Evolutionary conservation across 2,329 filamentous ascomycete genomes (phyloP), one percentile per base, ranked within the genome.

Genomic region (Myriosclerotinia curreyana): DNA sequence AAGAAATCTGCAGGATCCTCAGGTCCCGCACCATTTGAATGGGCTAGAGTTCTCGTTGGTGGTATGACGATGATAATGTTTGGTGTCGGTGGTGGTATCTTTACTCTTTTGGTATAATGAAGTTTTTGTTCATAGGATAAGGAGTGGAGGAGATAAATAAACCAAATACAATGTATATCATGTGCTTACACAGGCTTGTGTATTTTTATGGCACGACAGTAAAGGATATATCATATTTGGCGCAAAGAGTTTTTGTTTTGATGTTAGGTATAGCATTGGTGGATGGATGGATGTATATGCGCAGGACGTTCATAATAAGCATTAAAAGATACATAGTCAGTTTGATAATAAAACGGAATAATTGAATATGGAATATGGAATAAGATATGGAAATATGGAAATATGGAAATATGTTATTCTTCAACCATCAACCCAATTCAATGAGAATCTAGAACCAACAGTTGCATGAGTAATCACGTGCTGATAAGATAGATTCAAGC

Each of bases 71-170:
- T 72, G 36, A 62, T 56, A 2, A 51, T 69, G 34, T 70, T 71
- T 66, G 68, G 72, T 51, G n/a, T 72, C 50, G 72, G 72, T 36
- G 68, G 69, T 34, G 69, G 69, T 2, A 20, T 73, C 2, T 71
- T 74, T 65, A 60, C 67, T 14, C 40, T 61, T 34, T 20, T 64
- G 22, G 40, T 62, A n/a, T 62, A 55, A 62, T 48, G 9, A 49
- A 48, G 20, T 36, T 48, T 31, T 48, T 22, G 55, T 34, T 25
- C 6, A 36, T 48, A 48, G 12, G 28, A 36, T 20, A 6, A 28
- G 7, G 14, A 22, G 55, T 34, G 28, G 28, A 58, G 28, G 54
- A 15, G 17, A 58, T 48, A 58, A 42, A 48, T 59, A 59, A 20
- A 36, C 42, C 9, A 34, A 48, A 59, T 38, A 59, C 28, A 59